A percentile compares a stretch with the other conserved stretches of the same genome.
phyloP scores from a whole-genome alignment of 78 protist genomes.

The Cavenderia fasciculata region DNA sequence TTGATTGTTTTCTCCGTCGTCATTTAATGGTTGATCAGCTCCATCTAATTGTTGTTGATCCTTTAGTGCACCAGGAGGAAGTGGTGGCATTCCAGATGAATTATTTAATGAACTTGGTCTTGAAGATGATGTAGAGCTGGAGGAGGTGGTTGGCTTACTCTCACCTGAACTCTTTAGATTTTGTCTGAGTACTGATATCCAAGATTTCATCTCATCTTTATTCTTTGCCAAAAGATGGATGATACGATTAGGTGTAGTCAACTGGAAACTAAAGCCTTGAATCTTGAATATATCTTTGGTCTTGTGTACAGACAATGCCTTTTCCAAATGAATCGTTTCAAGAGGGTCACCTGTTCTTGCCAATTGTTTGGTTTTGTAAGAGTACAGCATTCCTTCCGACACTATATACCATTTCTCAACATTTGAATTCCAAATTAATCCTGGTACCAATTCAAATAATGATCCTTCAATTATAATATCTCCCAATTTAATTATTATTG shows the following conservation, averaged over 20 bases:
- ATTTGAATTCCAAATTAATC: constrained; percentile 67
- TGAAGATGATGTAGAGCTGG: background rate
- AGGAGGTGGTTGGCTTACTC: constrained; percentile 1
- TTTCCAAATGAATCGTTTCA: constrained; percentile 64
- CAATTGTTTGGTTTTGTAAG: constrained; percentile 24
- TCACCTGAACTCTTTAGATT: constrained; percentile 44
- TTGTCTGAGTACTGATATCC: constrained; percentile 53
- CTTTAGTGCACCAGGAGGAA: background rate
- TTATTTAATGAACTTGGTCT: background rate
- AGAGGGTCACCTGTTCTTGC: constrained; percentile 19
- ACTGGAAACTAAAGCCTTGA: constrained; percentile 69
- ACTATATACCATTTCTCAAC: constrained; percentile 66
- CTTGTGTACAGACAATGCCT: constrained; percentile 68
- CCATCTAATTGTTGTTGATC: background rate
- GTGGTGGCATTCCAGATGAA: background rate
- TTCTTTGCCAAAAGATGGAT: constrained; percentile 61
- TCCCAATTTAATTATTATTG: background rate
- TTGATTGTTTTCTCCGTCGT: constrained; percentile 12
- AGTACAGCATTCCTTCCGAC: constrained; percentile 51
- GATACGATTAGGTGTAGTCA: constrained; percentile 64
- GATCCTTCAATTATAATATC: constrained; percentile 63
- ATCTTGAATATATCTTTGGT: constrained; percentile 67
- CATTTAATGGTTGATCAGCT: background rate
- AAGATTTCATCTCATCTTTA: constrained; percentile 53
- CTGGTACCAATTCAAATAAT: constrained; percentile 63